Evolutionary conservation across 2,329 filamentous ascomycete genomes (phyloP), one percentile per base, ranked within the genome.

Genomic region (Aspergillus pseudotamarii): DNA sequence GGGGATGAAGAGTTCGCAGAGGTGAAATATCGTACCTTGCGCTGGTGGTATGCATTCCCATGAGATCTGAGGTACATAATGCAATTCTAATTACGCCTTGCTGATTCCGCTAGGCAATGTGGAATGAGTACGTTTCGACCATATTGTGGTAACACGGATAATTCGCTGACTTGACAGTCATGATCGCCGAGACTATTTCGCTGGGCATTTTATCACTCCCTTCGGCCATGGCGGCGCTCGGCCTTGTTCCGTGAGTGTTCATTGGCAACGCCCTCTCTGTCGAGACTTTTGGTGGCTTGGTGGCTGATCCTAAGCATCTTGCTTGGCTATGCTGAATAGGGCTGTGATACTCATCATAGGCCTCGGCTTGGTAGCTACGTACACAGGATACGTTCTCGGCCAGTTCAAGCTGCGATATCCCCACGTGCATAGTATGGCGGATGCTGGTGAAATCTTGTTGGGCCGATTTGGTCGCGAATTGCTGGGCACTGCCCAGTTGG

Each of bases 371-470:
- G 71, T 87, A 8, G 80, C 85, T 2, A 84, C 81, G 8, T 88
- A 87, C 70, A 86, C 84, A 3, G 85, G 85, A 55, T 85, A 82
- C 67, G 80, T 87, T 6, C 81, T 88, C 38, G 85, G 83, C n/a
- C 81, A 85, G 69, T 86, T 88, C 75, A 85, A 85, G 64, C 71
- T 82, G 43, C 75, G 74, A 48, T 81, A 84, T 69, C 87, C 88
- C 1, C 76, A 86, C n/a, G 81, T 90, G 36, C 82, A 85, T 51
- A 86, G 85, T 72, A 89, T 90, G 69, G 86, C 87, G 28, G 89
- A 91, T 69, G 88, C 86, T 21, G 88, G 88, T 1, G 78, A 82
- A 32, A 78, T 91, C 59, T 80, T 91, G 58, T 79, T 83, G 65
- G 89, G 89, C n/a, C 77, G 76, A 12, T 78, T 85, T 34, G 88